Percentiles rank a stretch among this genome's conserved stretches.
Evolutionary conservation across 345 rosid species (phyloP).

Genomic region (Rhodomyrtus tomentosa): DNA sequence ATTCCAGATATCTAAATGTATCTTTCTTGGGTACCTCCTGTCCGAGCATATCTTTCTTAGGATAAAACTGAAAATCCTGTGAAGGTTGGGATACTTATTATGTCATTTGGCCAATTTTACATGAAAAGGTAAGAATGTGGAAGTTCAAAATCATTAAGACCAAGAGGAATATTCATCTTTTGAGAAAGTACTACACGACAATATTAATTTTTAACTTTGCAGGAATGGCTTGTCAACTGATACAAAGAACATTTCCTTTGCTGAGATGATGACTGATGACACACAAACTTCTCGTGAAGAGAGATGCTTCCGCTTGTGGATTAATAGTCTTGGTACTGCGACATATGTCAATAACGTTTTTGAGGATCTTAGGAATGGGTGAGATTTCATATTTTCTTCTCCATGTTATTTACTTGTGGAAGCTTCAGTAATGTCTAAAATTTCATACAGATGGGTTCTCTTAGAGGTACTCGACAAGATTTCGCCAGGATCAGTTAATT

Average conservation of each 20-base stretch:
- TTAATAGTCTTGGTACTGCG: slow-evolving; percentile 81
- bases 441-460: slow-evolving; percentile 73
- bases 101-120: neutral
- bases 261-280: slow-evolving; percentile 99
- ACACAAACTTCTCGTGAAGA: slow-evolving; percentile 88
- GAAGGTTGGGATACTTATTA: neutral
- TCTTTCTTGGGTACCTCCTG: too few species aligned
- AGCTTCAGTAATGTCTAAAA: neutral
- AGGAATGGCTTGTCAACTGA: slow-evolving; percentile 83
- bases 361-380: slow-evolving; percentile 96
- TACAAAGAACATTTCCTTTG: slow-evolving; percentile 50
- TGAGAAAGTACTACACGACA: neutral
- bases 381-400: slow-evolving; percentile 9
- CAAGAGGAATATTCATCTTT: neutral
- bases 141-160: neutral
- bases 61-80: neutral
- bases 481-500: slow-evolving; percentile 57
- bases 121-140: neutral
- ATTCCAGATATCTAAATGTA: too few species aligned
- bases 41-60: too few species aligned
- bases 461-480: slow-evolving; percentile 76
- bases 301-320: slow-evolving; percentile 98
- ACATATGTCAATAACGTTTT: slow-evolving; percentile 77
- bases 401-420: neutral
- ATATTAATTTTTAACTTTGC: slow-evolving; percentile 11